Base-by-base conservation (phyloP, 2,329 filamentous ascomycete genomes). In the Geoglossum cookeanum region DNA sequence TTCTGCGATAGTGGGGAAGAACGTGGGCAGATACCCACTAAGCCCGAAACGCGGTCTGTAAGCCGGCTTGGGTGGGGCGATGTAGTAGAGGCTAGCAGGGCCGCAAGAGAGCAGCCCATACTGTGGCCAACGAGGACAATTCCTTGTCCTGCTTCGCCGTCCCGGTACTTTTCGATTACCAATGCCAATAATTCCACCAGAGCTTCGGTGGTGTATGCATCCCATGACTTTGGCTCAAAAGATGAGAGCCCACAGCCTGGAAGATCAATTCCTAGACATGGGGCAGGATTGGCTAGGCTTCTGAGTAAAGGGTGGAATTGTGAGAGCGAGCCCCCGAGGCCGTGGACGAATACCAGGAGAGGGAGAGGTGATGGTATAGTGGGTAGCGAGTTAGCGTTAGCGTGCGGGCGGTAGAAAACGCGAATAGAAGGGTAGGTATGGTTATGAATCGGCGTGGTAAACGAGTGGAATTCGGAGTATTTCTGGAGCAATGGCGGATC, bases 271-370 rank as follows among this genome's bases (percentile, higher is more conserved):
- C 88, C 86, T 44, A 94, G 76, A 67, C 90, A 94, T 53, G 89
- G 84, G 11, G 86, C 88, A 54, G 89, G 74, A 65, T 94, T 88
- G 55, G 85, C 79, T 53, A 98, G 75, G 68, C 87, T 92, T 22
- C 81, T 84, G 15, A 97, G 72, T 4, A 97, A 72, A 33, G 85
- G 80, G 57, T 87, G 78, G 66, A 96, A 97, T 66, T 97, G 92
- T 9, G 88, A 84, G 29, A 89, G 78, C 0, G 87, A 94, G 54
- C 92, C 92, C n/a, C 91, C 92, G 8, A 97, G 76, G 1, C 92
- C 92, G 65, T 97, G 92, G 58, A 97, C 76, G 66, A 94, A 95
- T 48, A 97, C 89, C 3, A 97, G 72, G 8, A 98, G 72, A 1
- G 92, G 92, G 9, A 96, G 71, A 0, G 86, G 83, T 0, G 78